phyloP scores from a whole-genome alignment of 2,329 filamentous ascomycete genomes.

The Sphaerulina musiva region DNA sequence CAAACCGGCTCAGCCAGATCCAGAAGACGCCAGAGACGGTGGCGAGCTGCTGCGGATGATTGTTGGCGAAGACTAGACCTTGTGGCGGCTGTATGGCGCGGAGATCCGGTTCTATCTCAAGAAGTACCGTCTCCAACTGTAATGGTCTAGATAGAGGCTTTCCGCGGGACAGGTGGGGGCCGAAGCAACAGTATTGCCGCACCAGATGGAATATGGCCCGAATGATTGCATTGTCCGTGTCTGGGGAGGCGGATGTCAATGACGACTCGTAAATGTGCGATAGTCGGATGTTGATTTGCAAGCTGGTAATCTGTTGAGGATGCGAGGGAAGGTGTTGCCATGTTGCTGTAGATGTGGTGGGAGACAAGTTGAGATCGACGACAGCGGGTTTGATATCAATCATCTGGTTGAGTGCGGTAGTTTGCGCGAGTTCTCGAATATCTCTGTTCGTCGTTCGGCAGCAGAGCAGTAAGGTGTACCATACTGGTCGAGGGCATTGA shows the following conservation, averaged over 20 bases:
- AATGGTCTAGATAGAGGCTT: background rate
- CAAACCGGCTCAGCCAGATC: slow-evolving; percentile 5
- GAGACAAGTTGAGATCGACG: background rate
- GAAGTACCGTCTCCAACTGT: background rate
- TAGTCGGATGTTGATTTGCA: slow-evolving; percentile 4
- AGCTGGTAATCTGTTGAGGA: background rate
- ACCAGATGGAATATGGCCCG: slow-evolving; percentile 1
- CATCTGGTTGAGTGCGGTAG: background rate
- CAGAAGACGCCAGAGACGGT: slow-evolving; percentile 4
- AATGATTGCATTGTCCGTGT: slow-evolving; percentile 5
- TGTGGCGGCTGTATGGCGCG: background rate
- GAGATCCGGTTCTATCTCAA: background rate
- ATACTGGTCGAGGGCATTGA: slow-evolving; percentile 1
- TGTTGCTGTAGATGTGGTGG: slow-evolving; percentile 2
- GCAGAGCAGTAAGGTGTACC: slow-evolving; percentile 2
- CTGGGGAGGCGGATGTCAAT: background rate
- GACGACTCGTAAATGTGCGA: background rate
- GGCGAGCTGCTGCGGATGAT: background rate
- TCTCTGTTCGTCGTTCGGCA: slow-evolving; percentile 3
- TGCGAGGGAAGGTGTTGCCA: background rate
- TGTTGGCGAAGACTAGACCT: background rate
- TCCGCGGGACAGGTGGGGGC: slow-evolving; percentile 3
- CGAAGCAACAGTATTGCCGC: background rate
- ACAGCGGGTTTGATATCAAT: background rate
- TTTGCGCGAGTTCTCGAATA: background rate